phyloP scores from a whole-genome alignment of 176 grass and related monocot genomes.

The Triticum dicoccoides region DNA sequence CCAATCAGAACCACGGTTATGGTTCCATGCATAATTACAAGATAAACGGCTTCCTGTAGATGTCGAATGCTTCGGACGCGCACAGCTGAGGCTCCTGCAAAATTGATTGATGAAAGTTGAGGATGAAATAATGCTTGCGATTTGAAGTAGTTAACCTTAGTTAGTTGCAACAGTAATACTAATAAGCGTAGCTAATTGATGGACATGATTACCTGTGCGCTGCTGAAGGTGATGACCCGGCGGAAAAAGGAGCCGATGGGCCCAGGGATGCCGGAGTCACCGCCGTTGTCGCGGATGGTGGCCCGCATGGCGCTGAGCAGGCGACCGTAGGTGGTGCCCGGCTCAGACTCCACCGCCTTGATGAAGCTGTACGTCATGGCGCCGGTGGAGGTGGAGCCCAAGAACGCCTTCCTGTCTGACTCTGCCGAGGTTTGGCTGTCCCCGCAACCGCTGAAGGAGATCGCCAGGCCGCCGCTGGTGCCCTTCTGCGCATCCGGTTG shows the following conservation, averaged over 20 bases:
- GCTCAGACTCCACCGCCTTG: conserved; percentile 55
- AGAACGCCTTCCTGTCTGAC: conserved; percentile 52
- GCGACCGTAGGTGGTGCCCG: conserved; percentile 43
- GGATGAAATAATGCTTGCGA: neutral
- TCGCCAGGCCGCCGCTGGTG: conserved; percentile 67
- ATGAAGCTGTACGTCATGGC: conserved; percentile 92
- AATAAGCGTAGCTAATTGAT: neutral
- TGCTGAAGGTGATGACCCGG: conserved; percentile 40
- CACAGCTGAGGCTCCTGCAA: conserved; percentile 46
- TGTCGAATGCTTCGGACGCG: conserved; percentile 39
- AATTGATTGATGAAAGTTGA: neutral
- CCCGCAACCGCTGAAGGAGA: conserved; percentile 84
- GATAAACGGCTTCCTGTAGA: conserved; percentile 38
- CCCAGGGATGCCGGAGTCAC: conserved; percentile 38
- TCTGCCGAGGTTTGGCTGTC: conserved; percentile 69
- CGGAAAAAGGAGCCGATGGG: conserved; percentile 50
- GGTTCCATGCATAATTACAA: conserved; percentile 13
- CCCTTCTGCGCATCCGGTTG: conserved; percentile 36
- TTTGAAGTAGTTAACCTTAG: no score
- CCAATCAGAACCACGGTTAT: neutral
- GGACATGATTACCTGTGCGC: conserved; percentile 23
- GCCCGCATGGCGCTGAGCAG: conserved; percentile 36
- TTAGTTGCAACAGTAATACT: neutral
- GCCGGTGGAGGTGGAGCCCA: neutral
- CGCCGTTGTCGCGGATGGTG: conserved; percentile 56